Base-by-base conservation (phyloP, 2,329 filamentous ascomycete species). In the Aspergillus neoniger region DNA sequence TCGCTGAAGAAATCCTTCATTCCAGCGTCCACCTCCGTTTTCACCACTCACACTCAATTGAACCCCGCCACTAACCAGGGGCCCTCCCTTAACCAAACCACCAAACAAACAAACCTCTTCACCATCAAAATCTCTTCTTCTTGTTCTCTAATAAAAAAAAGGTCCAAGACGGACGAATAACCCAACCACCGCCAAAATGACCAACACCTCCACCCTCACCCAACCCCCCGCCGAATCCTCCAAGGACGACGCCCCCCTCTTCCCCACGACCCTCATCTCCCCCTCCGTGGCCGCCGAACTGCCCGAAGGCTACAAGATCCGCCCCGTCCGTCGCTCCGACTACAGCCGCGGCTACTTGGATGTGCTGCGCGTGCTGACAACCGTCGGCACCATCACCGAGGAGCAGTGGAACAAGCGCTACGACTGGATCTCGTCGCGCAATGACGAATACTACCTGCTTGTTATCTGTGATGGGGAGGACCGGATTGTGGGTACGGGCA, bases 351-450 rank as follows among this genome's bases (percentile, higher is more conserved):
- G 92, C 64, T 97, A 96, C 77, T 88, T 99, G 69, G 92, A 96
- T 73, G 94, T 95, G 62, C 82, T 99, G 65, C 87, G 92, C 49
- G 92, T 97, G 39, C 83, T 99, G 70, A 98, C 95, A 2, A 95
- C 91, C 7, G 94, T 98, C 23, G 95, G 95, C 65, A 92, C 97
- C 63, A 89, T 97, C 67, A 85, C 83, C 51, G 85, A 90, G 74
- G 85, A 86, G 61, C 83, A 86, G 62, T 98, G 94, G 82, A 84
- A 87, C 69, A 83, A 89, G 73, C 88, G 92, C 61, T 98, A 91
- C 78, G 86, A 92, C 66, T 93, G 89, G 85, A 93, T 97, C 82
- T 81, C 83, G 48, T 81, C 82, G 54, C 87, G 89, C 70, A 87
- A 87, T 63, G 89, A 89, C 63, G 87, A 88, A 62, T 97, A 98